Conservation (phyloP, 169 alveolate genomes). For the Plasmodium cynomolgi region DNA sequence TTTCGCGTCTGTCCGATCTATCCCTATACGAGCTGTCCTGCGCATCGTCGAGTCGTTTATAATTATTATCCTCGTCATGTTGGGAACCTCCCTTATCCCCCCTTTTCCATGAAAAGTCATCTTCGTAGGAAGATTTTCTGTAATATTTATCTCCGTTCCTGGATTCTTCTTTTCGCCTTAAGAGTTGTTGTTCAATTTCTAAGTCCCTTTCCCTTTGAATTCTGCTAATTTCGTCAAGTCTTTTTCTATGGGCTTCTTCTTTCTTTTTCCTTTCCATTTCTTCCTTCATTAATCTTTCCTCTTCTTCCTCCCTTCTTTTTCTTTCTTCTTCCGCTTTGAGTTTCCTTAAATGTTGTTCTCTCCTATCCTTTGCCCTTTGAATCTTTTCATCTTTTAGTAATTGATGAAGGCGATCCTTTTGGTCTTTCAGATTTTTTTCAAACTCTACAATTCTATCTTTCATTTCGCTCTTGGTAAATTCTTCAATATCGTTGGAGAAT, state of each 20-base stretch:
- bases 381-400: conserved; percentile 81
- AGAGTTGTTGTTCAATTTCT: conserved; percentile 77
- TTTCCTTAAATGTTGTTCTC: conserved; percentile 80
- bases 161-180: conserved; percentile 39
- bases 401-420: conserved; percentile 49
- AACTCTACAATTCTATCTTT: conserved; percentile 75
- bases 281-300: conserved; percentile 80
- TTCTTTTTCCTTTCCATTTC: conserved; percentile 80
- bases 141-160: conserved; percentile 28
- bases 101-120: conserved; percentile 65
- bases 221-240: conserved; percentile 74
- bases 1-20: conserved; percentile 16
- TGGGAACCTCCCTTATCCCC: conserved; percentile 39
- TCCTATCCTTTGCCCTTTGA: conserved; percentile 85
- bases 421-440: conserved; percentile 76
- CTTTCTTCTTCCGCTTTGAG: conserved; percentile 84
- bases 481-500: conserved; percentile 78
- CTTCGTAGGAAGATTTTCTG: conserved; percentile 55
- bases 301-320: conserved; percentile 85
- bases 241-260: conserved; percentile 79
- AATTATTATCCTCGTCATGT: conserved; percentile 22
- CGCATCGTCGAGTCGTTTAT: conserved; percentile 29
- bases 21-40: conserved; percentile 30
- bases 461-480: conserved; percentile 76
- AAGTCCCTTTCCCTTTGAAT: conserved; percentile 79